Base-by-base conservation (phyloP, 345 rosid genomes). In the Acer yangbiense region DNA sequence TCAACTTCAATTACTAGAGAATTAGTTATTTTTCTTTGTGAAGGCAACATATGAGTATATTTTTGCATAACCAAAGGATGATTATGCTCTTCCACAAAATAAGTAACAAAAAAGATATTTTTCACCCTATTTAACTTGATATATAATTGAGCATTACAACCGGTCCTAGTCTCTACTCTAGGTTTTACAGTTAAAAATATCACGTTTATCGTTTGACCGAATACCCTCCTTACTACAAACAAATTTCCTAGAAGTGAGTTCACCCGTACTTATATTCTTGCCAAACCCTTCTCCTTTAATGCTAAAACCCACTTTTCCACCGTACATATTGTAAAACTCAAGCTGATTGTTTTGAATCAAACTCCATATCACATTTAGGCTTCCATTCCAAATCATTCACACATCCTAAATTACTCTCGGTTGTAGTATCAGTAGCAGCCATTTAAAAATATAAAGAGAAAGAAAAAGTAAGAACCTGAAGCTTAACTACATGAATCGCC, bases 81-180 rank as follows among this genome's bases (percentile, higher is more conserved):
- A 6, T 69, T 69, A 46, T 46, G 35, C 10, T 4, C 8, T 69
- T 68, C n/a, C 11, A 68, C 71, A 68, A 65, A 68, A 68, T n/a
- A 18, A 68, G 9, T n/a, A 12, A 44, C 18, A 44, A 41, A 44
- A 21, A 1, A 69, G 9, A 39, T 69, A 20, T 69, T 43, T 69
- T 69, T 69, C 25, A 1, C 25, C 25, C 25, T 23, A 23, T 23
- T 9, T 65, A 69, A 69, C 57, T 21, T 69, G 46, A 69, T 46
- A 20, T 17, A 69, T 17, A 69, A 3, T 44, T 48, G 3, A n/a
- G 32, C 72, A 69, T 7, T 14, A 48, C 57, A 69, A 68, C 29
- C 9, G 0, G 0, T 10, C 9, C n/a, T 69, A 29, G 69, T 66
- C 3, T 66, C 4, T 32, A 0, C 48, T 66, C 23, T 63, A 63